Evolutionary conservation across 371 early-diverging fungal species (phyloP).

Genomic region (Entomophthora muscae): DNA sequence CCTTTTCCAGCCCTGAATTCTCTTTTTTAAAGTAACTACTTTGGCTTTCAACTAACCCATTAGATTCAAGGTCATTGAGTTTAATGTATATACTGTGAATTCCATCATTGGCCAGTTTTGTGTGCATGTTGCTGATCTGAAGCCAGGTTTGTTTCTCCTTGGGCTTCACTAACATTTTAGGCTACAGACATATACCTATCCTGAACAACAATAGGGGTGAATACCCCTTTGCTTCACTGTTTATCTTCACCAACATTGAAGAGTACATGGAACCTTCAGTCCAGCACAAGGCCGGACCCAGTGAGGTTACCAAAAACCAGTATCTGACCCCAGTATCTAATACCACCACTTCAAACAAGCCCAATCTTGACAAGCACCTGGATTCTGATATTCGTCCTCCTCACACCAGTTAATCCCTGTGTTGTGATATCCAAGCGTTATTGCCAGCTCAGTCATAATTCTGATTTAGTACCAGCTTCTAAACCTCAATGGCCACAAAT

Average conservation of each 20-base stretch:
- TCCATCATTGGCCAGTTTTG: background rate
- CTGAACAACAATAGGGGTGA: background rate
- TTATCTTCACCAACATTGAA: slow-evolving; percentile 1
- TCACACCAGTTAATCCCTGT: too few species aligned
- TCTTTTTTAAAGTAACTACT: slow-evolving; percentile 25
- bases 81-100: slow-evolving; percentile 3
- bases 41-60: too few species aligned
- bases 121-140: background rate
- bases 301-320: background rate
- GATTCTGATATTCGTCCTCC: too few species aligned
- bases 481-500: too few species aligned
- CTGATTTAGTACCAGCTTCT: too few species aligned
- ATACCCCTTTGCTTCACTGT: slow-evolving; percentile 6
- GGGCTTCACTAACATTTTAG: background rate
- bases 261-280: background rate
- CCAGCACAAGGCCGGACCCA: background rate
- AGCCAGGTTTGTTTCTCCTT: background rate
- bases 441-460: too few species aligned
- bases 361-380: too few species aligned
- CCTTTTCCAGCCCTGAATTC: slow-evolving; percentile 23
- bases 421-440: too few species aligned
- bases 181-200: slow-evolving; percentile 6
- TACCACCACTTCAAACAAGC: too few species aligned
- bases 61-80: slow-evolving; percentile 4
- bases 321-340: too few species aligned